Base-by-base conservation (phyloP, 495 filamentous ascomycete genomes). In the Endocarpon pusillum region DNA sequence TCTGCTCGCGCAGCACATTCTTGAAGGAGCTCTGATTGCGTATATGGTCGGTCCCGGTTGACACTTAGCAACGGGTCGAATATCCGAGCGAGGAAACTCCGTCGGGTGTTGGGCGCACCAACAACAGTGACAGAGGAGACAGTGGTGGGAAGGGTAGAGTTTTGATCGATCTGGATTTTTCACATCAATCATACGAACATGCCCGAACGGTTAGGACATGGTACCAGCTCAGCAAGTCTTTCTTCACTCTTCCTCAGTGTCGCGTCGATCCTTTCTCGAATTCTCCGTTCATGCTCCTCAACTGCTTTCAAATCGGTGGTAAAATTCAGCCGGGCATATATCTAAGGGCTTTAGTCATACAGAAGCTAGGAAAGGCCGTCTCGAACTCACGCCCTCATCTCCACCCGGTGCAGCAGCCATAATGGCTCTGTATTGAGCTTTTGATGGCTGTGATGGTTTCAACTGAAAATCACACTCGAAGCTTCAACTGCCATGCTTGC, bases 51-150 rank as follows among this genome's bases (percentile, higher is more conserved):
- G 45, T 70, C 69, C 36, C 67, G 58, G 42, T 78, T 75, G 19
- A 64, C 64, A 43, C 71, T 75, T 11, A 96, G 57, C 2, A 94
- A 51, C 3, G 86, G 82, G 36, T 71, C 63, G 59, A 94, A 70
- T 37, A 94, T 55, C 15, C 71, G 67, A 44, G 83, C 66, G 18
- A 97, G 71, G 50, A 96, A 92, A 38, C 66, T 61, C 34, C 69
- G 63, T 21, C 87, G 71, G 3, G 87, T 94, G 41, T 86, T 68
- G 15, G 58, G 61, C 7, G 81, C 82, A 45, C 77, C 75, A 37
- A 87, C 66, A 34, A 99, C 66, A 41, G 77, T 72, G 50, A 96
- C 66, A 19, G 73, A 75, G 35, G 78, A 81, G 57, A 97, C 77
- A 3, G 80, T 74, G 32, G 82, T 76, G 11, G 67, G 85, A 43